Evolutionary conservation across 2,329 filamentous ascomycete species (phyloP), one percentile per base, ranked within the genome.

Genomic region (Nigrospora osmanthi): DNA sequence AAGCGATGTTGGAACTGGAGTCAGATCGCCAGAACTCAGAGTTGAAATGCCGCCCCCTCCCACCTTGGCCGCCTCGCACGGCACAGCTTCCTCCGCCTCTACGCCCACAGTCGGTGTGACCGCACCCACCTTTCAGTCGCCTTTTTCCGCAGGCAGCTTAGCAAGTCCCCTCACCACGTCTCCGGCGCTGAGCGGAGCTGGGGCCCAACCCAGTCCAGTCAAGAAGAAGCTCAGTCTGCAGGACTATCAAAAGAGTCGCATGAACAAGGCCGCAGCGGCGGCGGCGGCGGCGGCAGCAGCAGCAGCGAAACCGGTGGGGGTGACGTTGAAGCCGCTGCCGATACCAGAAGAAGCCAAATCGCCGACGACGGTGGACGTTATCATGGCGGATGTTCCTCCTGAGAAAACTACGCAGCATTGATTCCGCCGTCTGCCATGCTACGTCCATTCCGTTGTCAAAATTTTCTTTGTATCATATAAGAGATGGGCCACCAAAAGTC

Each of bases 161-260:
- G 51, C 69, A 1, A 72, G 63, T 39, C 65, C 73, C 0, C 74
- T 79, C 43, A 55, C 43, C 4, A 30, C 63, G 4, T 56, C 67
- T 7, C 50, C 68, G 0, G 53, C 63, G 0, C 55, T 68, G 32
- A 77, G 74, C 45, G 69, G 72, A 13, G 52, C 66, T 10, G 59
- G 59, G 6, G 68, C 68, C 11, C 69, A 71, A 17, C 76, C 78
- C 3, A 83, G 78, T 49, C 80, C 81, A 3, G 66, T 80, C 31
- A 83, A 82, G 63, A 84, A 85, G 69, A 84, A 83, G 60, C 64
- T 85, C 34, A 83, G 78, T 50, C 60, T 84, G 2, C 83, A 79
- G 54, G 81, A 84, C 55, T 85, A 85, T 54, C 76, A 71, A 10
- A 80, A 78, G 58, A 78, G 74, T 50, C 68, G 76, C 42, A 69